Percentiles rank a stretch among this genome's conserved stretches.
Conservation (phyloP, 2,329 filamentous ascomycete genomes). For the Colletotrichum incanum region DNA sequence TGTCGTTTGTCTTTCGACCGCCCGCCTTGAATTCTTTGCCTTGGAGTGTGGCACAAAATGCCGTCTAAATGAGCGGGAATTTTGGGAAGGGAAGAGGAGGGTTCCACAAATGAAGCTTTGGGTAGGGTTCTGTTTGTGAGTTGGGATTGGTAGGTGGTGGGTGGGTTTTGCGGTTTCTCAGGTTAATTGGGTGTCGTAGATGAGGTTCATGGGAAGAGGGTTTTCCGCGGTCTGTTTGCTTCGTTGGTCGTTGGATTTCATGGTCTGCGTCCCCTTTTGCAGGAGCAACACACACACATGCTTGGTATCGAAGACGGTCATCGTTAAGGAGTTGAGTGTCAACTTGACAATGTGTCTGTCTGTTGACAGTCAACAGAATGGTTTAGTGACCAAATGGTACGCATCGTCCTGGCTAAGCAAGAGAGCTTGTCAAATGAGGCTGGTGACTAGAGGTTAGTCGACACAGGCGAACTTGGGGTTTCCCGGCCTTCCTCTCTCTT, state of each 20-base stretch:
- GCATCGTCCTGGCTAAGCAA: not conserved
- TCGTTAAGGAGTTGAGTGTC: no score
- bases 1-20: not conserved
- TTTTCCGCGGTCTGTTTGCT: not conserved
- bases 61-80: not conserved
- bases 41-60: not conserved
- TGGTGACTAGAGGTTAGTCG: not conserved
- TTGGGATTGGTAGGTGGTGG: not conserved
- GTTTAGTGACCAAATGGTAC: not conserved
- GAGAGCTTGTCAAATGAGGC: not conserved
- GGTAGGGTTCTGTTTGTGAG: not conserved
- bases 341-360: not conserved
- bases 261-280: not conserved
- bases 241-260: not conserved
- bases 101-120: conserved; percentile 8
- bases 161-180: not conserved
- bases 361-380: not conserved
- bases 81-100: not conserved
- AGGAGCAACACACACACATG: no score
- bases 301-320: not conserved
- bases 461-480: not conserved
- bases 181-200: not conserved
- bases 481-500: not conserved
- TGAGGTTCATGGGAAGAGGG: not conserved
- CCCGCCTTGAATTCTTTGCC: not conserved